Percentiles rank a stretch among this genome's conserved stretches.
These are phyloP conservation scores for Hsuehochloa calcarea DNA, from an alignment of 176 grass and related monocot species.

Conservation along the genomic window DNA sequence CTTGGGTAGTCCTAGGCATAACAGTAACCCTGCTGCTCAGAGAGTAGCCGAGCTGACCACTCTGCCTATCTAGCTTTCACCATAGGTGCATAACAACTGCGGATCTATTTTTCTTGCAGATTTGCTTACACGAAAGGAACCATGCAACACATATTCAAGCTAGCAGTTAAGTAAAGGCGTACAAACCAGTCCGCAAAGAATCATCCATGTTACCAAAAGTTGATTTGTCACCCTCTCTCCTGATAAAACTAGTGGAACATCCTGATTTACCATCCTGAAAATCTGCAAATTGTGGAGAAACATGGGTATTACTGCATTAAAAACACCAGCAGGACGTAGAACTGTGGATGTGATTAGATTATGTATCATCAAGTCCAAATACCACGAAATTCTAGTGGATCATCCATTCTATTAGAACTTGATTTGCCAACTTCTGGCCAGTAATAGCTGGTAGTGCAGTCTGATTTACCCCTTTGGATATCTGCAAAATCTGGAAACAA, in stretches of 20 bases:
- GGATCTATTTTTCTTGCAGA: slow-evolving; percentile 9
- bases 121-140: slow-evolving; percentile 8
- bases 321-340: slow-evolving; percentile 9
- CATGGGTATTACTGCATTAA: slow-evolving; percentile 12
- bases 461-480: slow-evolving; percentile 13
- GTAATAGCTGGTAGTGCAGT: not conserved
- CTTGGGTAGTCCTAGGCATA: slow-evolving; percentile 5
- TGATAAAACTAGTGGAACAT: slow-evolving; percentile 13
- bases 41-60: not conserved
- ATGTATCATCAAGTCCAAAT: not conserved
- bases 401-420: not conserved
- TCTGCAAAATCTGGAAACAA: slow-evolving; percentile 34
- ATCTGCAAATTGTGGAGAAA: slow-evolving; percentile 22
- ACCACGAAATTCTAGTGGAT: slow-evolving; percentile 32
- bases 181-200: slow-evolving; percentile 49
- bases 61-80: not conserved
- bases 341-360: not conserved
- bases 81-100: not conserved
- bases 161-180: slow-evolving; percentile 10
- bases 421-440: slow-evolving; percentile 20
- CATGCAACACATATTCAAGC: slow-evolving; percentile 11
- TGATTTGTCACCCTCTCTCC: slow-evolving; percentile 35
- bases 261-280: slow-evolving; percentile 27
- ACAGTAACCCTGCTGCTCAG: not conserved
- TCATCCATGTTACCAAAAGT: slow-evolving; percentile 25